These are phyloP conservation scores for Microbotryomycetes sp. DNA, from an alignment of 1,284 basidiomycete genomes.

Conservation along the genomic window DNA sequence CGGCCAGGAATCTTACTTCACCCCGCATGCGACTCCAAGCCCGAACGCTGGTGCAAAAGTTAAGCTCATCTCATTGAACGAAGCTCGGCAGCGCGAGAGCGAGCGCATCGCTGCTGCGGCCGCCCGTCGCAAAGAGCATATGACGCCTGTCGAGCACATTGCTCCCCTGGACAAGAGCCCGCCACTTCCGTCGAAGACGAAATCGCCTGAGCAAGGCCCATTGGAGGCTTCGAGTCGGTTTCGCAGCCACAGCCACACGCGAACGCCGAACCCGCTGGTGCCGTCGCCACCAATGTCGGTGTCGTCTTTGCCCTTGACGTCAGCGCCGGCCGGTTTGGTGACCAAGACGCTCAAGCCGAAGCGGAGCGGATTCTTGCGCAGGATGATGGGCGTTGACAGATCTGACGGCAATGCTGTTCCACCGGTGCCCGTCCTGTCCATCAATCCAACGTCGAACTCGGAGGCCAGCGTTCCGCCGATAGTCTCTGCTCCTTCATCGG, in stretches of 20 bases:
- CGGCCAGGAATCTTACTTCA: conserved; percentile 13
- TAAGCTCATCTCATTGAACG: conserved; percentile 29
- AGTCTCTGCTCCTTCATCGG: background rate
- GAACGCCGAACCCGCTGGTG: background rate
- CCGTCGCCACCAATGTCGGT: background rate
- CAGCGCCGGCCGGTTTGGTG: background rate
- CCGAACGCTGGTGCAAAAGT: background rate
- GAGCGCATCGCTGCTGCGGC: conserved; percentile 13
- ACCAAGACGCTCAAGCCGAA: conserved; percentile 20
- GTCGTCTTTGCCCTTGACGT: background rate
- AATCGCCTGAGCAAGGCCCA: no score
- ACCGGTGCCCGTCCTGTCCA: conserved; percentile 3
- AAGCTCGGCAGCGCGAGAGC: conserved; percentile 15
- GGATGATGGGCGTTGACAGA: conserved; percentile 30
- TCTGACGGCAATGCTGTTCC: background rate
- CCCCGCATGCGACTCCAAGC: conserved; percentile 1
- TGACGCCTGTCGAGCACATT: conserved; percentile 9
- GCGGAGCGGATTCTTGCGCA: conserved; percentile 25
- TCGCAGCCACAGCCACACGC: background rate
- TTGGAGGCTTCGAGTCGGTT: background rate
- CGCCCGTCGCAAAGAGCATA: background rate
- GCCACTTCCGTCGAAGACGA: background rate
- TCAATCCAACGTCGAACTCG: background rate
- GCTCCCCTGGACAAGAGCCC: background rate
- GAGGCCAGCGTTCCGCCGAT: background rate